A percentile compares a stretch with the other conserved stretches of the same genome.
Evolutionary conservation across 768 basidiomycete species (phyloP).

Genomic region (Boletus rubropictus): DNA sequence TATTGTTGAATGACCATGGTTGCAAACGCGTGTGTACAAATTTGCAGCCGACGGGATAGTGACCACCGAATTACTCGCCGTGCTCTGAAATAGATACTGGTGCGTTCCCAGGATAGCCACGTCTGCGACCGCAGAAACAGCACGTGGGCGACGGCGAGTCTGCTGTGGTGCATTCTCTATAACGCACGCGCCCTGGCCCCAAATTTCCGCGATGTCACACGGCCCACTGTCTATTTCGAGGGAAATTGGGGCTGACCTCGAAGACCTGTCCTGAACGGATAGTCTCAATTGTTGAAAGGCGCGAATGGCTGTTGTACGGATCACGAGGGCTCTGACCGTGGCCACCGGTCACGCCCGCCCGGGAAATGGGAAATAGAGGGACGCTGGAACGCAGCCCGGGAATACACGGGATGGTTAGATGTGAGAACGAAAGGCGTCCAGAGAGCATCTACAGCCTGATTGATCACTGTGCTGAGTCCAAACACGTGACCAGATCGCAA

Average conservation of each 20-base stretch:
- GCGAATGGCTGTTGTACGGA: no score
- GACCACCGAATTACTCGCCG: not conserved
- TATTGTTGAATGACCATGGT: not conserved
- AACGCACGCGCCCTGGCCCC: no score
- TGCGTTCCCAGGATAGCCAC: not conserved
- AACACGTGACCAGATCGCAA: conserved; percentile 11
- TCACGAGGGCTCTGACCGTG: not conserved
- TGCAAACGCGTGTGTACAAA: not conserved
- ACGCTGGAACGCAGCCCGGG: conserved; percentile 3
- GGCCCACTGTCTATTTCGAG: no score
- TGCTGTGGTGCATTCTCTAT: no score
- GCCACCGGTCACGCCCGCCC: not conserved
- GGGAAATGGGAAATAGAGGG: not conserved
- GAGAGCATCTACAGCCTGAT: not conserved
- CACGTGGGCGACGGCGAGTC: not conserved
- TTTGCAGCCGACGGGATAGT: not conserved
- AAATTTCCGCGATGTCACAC: no score
- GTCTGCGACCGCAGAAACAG: not conserved
- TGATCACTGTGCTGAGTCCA: no score
- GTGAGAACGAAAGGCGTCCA: no score
- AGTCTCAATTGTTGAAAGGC: not conserved
- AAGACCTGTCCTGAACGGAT: no score
- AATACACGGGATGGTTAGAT: conserved; percentile 11
- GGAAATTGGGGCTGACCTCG: no score
- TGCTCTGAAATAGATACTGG: not conserved